These are phyloP conservation scores for Pichia californica DNA, from an alignment of 805 yeast genomes.

Conservation along the genomic window DNA sequence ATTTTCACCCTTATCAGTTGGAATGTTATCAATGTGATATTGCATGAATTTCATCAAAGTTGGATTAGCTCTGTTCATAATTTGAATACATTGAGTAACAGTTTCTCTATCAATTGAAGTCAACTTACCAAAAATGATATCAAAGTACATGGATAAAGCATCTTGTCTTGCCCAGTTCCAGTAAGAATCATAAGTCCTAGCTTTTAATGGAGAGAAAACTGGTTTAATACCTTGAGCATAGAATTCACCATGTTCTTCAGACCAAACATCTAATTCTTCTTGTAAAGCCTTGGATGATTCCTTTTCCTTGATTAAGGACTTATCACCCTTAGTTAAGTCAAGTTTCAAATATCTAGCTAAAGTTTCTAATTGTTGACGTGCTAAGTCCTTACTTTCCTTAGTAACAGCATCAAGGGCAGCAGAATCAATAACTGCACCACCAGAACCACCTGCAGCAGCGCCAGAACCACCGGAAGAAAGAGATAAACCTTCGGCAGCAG, in stretches of 20 bases:
- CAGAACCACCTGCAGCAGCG: constrained; percentile 49
- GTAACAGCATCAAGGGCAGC: constrained; percentile 87
- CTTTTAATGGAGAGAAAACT: constrained; percentile 83
- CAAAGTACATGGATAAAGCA: constrained; percentile 86
- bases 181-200: constrained; percentile 93
- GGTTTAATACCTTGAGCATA: constrained; percentile 91
- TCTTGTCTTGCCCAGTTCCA: constrained; percentile 99
- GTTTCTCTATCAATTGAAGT: constrained; percentile 92
- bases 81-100: constrained; percentile 90
- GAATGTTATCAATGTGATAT: constrained; percentile 78
- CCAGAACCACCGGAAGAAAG: constrained; percentile 61
- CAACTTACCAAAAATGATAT: constrained; percentile 89
- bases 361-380: constrained; percentile 81
- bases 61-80: constrained; percentile 96
- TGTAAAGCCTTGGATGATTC: constrained; percentile 81
- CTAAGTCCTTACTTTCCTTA: constrained; percentile 62
- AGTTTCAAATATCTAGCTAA: constrained; percentile 91
- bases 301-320: constrained; percentile 73
- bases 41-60: constrained; percentile 95
- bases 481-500: constrained; percentile 72
- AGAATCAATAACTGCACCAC: constrained; percentile 86
- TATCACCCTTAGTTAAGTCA: constrained; percentile 88
- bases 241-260: constrained; percentile 85
- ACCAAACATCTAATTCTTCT: constrained; percentile 86
- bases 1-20: constrained; percentile 84